Conservation (phyloP, 768 basidiomycete species). For the Psilocybe azurescens region DNA sequence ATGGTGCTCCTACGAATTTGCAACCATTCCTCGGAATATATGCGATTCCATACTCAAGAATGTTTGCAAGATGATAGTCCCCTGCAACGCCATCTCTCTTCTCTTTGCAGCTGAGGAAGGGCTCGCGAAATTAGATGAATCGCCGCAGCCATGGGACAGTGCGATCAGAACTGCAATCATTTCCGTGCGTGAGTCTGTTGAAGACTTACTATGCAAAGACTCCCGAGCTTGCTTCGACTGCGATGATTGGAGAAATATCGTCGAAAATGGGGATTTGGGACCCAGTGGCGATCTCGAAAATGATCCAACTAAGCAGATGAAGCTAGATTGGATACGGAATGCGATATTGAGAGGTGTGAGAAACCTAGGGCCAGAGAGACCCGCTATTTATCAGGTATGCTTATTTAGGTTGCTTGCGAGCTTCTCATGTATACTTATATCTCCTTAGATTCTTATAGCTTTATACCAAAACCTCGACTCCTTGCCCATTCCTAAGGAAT, state of each 20-base stretch:
- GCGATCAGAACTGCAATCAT: background rate
- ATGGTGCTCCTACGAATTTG: constrained; percentile 4
- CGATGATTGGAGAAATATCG: background rate
- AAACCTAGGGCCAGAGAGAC: background rate
- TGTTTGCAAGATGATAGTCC: background rate
- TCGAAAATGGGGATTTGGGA: background rate
- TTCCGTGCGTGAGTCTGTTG: background rate
- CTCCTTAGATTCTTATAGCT: background rate
- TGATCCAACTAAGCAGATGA: background rate
- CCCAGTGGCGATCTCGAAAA: background rate
- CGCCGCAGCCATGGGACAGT: background rate
- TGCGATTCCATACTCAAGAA: background rate
- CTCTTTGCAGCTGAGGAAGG: background rate
- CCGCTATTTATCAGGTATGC: background rate
- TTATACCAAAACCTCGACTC: background rate
- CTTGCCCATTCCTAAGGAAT: background rate
- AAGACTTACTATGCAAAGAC: background rate
- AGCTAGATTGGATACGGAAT: background rate
- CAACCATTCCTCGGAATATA: background rate
- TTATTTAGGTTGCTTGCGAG: background rate
- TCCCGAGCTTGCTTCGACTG: constrained; percentile 1
- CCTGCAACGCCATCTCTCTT: background rate
- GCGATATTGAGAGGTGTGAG: background rate
- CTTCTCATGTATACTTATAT: background rate
- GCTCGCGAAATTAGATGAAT: background rate